Conservation (phyloP, 495 filamentous ascomycete genomes). For the Pyrenopolyporus hunteri region DNA sequence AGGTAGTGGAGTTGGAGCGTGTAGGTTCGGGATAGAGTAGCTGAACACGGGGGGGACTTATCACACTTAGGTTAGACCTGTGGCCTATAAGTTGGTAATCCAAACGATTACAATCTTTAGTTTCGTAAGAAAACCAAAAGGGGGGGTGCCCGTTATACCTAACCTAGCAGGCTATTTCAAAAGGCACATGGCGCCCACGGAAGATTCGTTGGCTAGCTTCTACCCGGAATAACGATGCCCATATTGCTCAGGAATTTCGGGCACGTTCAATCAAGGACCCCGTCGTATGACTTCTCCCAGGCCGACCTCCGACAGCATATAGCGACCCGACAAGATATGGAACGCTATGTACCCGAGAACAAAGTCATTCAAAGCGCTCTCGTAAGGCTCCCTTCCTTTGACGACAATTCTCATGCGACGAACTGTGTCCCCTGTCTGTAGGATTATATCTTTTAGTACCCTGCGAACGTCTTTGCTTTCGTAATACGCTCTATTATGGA, state of each 20-base stretch:
- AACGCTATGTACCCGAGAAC: conserved; percentile 22
- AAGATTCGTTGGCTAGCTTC: background rate
- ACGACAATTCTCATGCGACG: conserved; percentile 15
- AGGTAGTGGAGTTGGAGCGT: too few species aligned
- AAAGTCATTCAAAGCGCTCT: conserved; percentile 5
- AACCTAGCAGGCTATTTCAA: background rate
- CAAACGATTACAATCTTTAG: too few species aligned
- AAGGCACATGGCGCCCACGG: too few species aligned
- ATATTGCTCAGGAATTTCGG: too few species aligned
- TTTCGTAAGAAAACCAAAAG: too few species aligned
- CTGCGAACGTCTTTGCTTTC: conserved; percentile 12
- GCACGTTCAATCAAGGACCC: too few species aligned
- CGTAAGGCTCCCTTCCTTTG: conserved; percentile 14
- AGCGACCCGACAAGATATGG: conserved; percentile 16
- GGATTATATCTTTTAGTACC: conserved; percentile 13
- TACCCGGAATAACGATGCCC: background rate
- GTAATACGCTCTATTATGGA: conserved; percentile 16
- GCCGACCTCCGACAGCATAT: conserved; percentile 20
- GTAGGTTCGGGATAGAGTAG: too few species aligned
- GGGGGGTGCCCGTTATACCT: background rate
- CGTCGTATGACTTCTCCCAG: background rate
- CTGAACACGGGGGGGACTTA: too few species aligned
- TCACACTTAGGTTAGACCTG: too few species aligned
- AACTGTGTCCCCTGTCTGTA: background rate
- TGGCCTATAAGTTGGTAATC: too few species aligned